Evolutionary conservation across 2,329 filamentous ascomycete genomes (phyloP).

Genomic region (Aspergillus sp.): DNA sequence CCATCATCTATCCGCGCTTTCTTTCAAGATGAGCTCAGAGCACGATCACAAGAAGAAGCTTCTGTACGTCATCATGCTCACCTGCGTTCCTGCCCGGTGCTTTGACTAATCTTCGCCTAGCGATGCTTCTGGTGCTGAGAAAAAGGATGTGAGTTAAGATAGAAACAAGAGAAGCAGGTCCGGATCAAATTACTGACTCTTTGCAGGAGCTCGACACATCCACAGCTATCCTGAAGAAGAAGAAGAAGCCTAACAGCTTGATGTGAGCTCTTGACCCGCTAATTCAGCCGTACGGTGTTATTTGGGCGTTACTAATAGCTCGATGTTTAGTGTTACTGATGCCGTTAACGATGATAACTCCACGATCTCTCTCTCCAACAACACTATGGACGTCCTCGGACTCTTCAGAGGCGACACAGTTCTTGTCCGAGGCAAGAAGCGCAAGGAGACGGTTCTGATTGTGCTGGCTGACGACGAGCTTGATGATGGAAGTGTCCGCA

Average conservation of each 20-base stretch:
- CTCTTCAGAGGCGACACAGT: constrained; percentile 99
- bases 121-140: constrained; percentile 84
- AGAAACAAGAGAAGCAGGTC: constrained; percentile 44
- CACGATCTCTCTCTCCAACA: constrained; percentile 95
- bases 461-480: constrained; percentile 97
- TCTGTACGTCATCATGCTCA: constrained; percentile 58
- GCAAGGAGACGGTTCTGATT: constrained; percentile 97
- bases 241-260: constrained; percentile 99
- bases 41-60: constrained; percentile 77
- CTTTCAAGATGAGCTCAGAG: constrained; percentile 68
- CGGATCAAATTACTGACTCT: constrained; percentile 22
- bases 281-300: constrained; percentile 1
- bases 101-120: constrained; percentile 54
- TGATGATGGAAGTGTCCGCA: constrained; percentile 92
- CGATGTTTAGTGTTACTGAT: constrained; percentile 78
- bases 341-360: constrained; percentile 99
- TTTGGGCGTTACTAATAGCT: constrained; percentile 23
- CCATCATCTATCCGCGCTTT: constrained; percentile 13
- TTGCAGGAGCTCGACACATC: constrained; percentile 80
- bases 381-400: constrained; percentile 97
- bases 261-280: constrained; percentile 63
- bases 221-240: constrained; percentile 98
- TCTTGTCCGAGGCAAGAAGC: constrained; percentile 98
- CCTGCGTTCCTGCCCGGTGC: constrained; percentile 15
- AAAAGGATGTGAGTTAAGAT: constrained; percentile 66